Conservation (phyloP, 2,329 filamentous ascomycete genomes). For the Hymenoscyphus salicellus region DNA sequence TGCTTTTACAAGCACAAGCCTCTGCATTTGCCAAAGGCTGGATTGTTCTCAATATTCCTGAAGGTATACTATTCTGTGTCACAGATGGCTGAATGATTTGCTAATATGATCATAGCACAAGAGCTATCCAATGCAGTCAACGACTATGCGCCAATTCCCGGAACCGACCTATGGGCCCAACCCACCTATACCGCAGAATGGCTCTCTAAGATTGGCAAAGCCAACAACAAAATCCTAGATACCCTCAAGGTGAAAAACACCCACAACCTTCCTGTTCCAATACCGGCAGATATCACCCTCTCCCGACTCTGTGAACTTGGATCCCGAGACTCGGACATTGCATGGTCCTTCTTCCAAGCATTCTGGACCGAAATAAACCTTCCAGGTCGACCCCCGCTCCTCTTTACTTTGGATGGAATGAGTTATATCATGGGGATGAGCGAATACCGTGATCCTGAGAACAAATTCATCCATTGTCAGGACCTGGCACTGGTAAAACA, state of each 20-base stretch:
- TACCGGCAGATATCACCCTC: slow-evolving; percentile 60
- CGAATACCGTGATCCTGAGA: slow-evolving; percentile 69
- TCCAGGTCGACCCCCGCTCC: slow-evolving; percentile 51
- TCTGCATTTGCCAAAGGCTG: slow-evolving; percentile 80
- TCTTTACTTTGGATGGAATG: slow-evolving; percentile 77
- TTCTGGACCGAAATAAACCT: slow-evolving; percentile 75
- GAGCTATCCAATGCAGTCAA: slow-evolving; percentile 79
- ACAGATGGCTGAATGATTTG: neutral
- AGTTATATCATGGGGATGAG: slow-evolving; percentile 76
- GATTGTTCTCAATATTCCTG: slow-evolving; percentile 85
- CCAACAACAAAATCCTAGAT: slow-evolving; percentile 66
- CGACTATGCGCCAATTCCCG: slow-evolving; percentile 70
- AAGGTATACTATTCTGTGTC: slow-evolving; percentile 57
- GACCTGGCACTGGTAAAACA: slow-evolving; percentile 73
- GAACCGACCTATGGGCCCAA: slow-evolving; percentile 68
- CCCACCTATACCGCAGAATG: slow-evolving; percentile 73
- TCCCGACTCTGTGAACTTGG: slow-evolving; percentile 65
- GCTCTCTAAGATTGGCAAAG: slow-evolving; percentile 67
- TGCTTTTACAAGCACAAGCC: slow-evolving; percentile 78
- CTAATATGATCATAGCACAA: slow-evolving; percentile 54
- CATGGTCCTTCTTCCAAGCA: slow-evolving; percentile 77
- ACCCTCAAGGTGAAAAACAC: slow-evolving; percentile 47
- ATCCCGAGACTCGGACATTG: slow-evolving; percentile 69
- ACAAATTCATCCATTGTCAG: slow-evolving; percentile 77
- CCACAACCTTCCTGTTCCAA: slow-evolving; percentile 57